Conservation (phyloP, 441 rosid species). For the Gossypium armourianum region DNA sequence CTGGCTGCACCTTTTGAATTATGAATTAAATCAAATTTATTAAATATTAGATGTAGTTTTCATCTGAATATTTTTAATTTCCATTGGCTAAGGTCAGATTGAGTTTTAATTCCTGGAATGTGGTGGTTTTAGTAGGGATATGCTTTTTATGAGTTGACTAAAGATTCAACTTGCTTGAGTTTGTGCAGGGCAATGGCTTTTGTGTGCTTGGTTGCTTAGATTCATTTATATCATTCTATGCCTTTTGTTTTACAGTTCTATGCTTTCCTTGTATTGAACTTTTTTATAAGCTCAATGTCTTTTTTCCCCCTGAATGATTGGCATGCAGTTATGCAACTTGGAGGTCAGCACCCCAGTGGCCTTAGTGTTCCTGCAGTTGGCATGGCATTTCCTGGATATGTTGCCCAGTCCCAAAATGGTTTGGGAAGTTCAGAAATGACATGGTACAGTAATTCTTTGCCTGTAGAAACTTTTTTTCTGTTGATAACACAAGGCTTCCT, state of each 20-base stretch:
- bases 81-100: neutral
- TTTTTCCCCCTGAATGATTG: slow-evolving; percentile 14
- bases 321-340: slow-evolving; percentile 64
- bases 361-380: slow-evolving; percentile 81
- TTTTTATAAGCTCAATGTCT: neutral
- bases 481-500: slow-evolving; percentile 1
- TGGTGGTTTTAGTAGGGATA: neutral
- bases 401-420: slow-evolving; percentile 75
- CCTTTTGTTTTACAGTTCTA: neutral
- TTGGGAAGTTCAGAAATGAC: slow-evolving; percentile 85
- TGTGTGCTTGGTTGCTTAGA: neutral
- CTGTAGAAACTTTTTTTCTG: neutral
- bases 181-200: neutral
- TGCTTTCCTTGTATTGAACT: neutral
- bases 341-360: slow-evolving; percentile 81
- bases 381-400: slow-evolving; percentile 98
- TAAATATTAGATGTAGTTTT: neutral
- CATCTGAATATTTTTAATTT: neutral
- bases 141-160: neutral
- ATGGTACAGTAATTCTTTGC: slow-evolving; percentile 36
- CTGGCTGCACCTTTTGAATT: neutral
- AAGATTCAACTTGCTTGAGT: neutral
- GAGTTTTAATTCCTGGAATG: neutral
- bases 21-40: neutral
- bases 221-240: neutral